A percentile compares a stretch with the other conserved stretches of the same genome.
Evolutionary conservation across 176 grass and related monocot genomes (phyloP).

Genomic region (Secale cereale): DNA sequence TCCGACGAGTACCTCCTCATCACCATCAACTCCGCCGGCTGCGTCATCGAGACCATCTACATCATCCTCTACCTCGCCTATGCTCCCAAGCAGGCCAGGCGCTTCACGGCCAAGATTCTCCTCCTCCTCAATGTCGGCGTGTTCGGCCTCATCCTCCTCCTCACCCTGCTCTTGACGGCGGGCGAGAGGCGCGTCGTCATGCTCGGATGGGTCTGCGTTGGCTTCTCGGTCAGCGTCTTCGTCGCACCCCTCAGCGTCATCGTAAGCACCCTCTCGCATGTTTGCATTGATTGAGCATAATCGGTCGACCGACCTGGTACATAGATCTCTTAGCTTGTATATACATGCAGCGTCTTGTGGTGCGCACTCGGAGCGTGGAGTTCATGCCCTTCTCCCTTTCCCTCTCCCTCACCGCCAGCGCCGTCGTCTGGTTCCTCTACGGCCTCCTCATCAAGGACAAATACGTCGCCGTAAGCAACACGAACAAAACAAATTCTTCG

Average conservation of each 20-base stretch:
- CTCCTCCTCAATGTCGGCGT: conserved; percentile 55
- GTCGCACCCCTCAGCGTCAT: conserved; percentile 77
- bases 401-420: conserved; percentile 64
- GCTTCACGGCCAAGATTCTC: conserved; percentile 61
- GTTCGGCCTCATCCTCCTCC: conserved; percentile 60
- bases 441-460: conserved; percentile 75
- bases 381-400: conserved; percentile 95
- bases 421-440: conserved; percentile 79
- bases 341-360: conserved; percentile 56
- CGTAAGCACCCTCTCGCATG: conserved; percentile 19
- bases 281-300: background rate
- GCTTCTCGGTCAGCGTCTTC: conserved; percentile 75
- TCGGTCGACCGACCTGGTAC: too few relatives aligned
- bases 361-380: conserved; percentile 75
- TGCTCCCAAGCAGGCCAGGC: conserved; percentile 55
- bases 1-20: conserved; percentile 56
- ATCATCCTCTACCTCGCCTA: conserved; percentile 61
- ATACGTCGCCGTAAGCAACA: conserved; percentile 58
- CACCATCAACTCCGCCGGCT: conserved; percentile 71
- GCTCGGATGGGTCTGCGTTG: conserved; percentile 84
- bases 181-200: conserved; percentile 33
- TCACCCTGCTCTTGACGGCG: conserved; percentile 39
- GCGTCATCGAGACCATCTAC: conserved; percentile 84
- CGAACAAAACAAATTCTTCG: fast-evolving
- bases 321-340: too few relatives aligned